Evolutionary conservation across 2,329 filamentous ascomycete species (phyloP), one percentile per base, ranked within the genome.

Genomic region (Fusarium sarcochroum): DNA sequence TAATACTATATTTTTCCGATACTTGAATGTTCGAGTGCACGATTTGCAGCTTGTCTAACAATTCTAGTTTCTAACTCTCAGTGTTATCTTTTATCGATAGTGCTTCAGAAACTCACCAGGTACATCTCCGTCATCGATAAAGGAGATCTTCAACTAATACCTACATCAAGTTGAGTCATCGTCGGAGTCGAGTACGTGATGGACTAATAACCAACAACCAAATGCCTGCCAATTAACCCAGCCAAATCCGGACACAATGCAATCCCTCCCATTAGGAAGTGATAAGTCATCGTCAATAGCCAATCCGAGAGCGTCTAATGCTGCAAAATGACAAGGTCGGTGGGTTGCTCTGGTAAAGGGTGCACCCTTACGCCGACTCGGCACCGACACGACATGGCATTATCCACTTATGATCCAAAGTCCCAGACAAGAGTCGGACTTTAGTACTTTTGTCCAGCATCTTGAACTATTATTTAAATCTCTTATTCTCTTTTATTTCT

Each of bases 301-400:
- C 59, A 63, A 63, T 63, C 20, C 30, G 13, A 8, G 9, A 14
- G 3, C 37, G 34, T 17, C 3, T 27, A 13, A 30, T 57, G 2
- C 11, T 42, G 13, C 32, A 44, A 10, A 41, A 5, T 49, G 23
- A 15, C n/a, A 37, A 3, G 27, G 27, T 30, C 27, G 10, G 27
- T 30, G 27, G 27, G 57, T 32, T 42, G n/a, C 18, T 45, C 38
- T 38, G 45, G 32, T 51, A 5, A 4, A 52, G 42, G 46, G 38
- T 57, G 40, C 38, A 47, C 42, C 35, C 20, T 32, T 48, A 17
- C 27, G 66, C 66, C 66, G 66, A 70, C 11, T 69, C 66, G 66
- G 66, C 44, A 52, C 66, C 66, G 66, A 69, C 25, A 21, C 5
- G 11, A 42, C 40, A 45, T 61, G 49, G 50, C 38, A 60, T 50